Evolutionary conservation across 2,329 filamentous ascomycete species (phyloP).

Genomic region (Cladorrhinum sp.): DNA sequence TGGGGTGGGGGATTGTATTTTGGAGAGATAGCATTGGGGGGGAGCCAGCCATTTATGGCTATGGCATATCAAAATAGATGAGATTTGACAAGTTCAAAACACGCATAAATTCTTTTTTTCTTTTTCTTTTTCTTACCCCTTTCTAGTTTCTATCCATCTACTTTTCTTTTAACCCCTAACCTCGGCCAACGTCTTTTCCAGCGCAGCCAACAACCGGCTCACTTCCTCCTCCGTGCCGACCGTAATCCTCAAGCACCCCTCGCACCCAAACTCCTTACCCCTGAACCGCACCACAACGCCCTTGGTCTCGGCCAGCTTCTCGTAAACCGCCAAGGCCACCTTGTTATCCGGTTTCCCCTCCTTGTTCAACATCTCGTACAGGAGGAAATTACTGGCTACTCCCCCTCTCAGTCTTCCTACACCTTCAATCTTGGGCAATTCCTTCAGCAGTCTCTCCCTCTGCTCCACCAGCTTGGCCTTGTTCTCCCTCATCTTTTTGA

Average conservation of each 20-base stretch:
- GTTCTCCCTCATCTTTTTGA: slow-evolving; percentile 71
- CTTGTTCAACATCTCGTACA: slow-evolving; percentile 80
- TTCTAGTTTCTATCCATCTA: not conserved
- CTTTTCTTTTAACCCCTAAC: slow-evolving; percentile 38
- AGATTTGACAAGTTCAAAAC: not conserved
- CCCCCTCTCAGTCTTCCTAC: slow-evolving; percentile 81
- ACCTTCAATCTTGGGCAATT: slow-evolving; percentile 72
- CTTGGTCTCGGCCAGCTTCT: slow-evolving; percentile 75
- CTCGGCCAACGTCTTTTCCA: slow-evolving; percentile 51
- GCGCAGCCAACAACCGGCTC: slow-evolving; percentile 68
- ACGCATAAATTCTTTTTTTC: not conserved
- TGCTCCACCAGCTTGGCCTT: slow-evolving; percentile 69
- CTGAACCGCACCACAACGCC: slow-evolving; percentile 93
- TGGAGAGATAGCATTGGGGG: not conserved
- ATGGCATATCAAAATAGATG: not conserved
- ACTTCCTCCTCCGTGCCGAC: slow-evolving; percentile 88
- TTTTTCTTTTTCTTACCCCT: too few species aligned
- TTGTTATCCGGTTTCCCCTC: slow-evolving; percentile 74
- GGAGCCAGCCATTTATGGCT: not conserved
- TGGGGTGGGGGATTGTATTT: not conserved
- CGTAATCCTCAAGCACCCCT: slow-evolving; percentile 86
- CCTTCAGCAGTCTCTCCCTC: slow-evolving; percentile 69
- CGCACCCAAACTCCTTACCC: slow-evolving; percentile 86
- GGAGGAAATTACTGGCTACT: slow-evolving; percentile 78
- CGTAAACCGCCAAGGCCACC: slow-evolving; percentile 75